A percentile compares a stretch with the other conserved stretches of the same genome.
These are phyloP conservation scores for Daedalea quercina DNA, from an alignment of 768 basidiomycete genomes.

Conservation along the genomic window DNA sequence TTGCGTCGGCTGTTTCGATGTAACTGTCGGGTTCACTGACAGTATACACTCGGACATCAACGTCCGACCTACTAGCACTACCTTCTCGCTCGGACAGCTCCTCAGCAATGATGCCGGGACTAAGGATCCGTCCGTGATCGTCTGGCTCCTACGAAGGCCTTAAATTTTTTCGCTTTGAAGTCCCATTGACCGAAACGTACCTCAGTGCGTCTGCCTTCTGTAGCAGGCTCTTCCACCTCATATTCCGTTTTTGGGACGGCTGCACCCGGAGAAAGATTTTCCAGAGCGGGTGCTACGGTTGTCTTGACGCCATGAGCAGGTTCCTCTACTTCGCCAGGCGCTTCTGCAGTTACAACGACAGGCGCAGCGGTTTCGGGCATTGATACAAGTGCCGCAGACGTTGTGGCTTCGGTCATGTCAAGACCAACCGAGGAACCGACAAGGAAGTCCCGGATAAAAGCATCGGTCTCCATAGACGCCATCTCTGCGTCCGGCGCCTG, in stretches of 20 bases:
- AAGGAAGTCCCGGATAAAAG: no score
- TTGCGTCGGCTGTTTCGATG: neutral
- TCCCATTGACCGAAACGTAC: constrained; percentile 16
- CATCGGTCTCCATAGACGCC: no score
- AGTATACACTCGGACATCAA: neutral
- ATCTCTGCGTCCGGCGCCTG: no score
- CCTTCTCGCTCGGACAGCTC: neutral
- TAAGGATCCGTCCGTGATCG: neutral
- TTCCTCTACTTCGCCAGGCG: neutral
- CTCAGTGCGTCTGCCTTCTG: constrained; percentile 25
- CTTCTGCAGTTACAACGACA: neutral
- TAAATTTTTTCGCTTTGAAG: no score
- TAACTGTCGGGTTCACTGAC: neutral
- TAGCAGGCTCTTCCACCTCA: constrained; percentile 27
- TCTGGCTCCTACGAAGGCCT: neutral
- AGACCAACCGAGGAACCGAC: no score
- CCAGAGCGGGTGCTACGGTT: neutral
- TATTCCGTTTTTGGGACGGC: constrained; percentile 9
- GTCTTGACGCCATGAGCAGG: neutral
- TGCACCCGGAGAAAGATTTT: neutral
- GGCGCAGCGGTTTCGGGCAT: neutral
- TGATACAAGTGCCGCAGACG: neutral
- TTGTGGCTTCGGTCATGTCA: no score
- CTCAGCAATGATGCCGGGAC: neutral
- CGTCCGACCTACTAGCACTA: neutral